A percentile compares a stretch with the other conserved stretches of the same genome.
phyloP scores from a whole-genome alignment of 2,329 filamentous ascomycete genomes.

The Calonectria honghensis region DNA sequence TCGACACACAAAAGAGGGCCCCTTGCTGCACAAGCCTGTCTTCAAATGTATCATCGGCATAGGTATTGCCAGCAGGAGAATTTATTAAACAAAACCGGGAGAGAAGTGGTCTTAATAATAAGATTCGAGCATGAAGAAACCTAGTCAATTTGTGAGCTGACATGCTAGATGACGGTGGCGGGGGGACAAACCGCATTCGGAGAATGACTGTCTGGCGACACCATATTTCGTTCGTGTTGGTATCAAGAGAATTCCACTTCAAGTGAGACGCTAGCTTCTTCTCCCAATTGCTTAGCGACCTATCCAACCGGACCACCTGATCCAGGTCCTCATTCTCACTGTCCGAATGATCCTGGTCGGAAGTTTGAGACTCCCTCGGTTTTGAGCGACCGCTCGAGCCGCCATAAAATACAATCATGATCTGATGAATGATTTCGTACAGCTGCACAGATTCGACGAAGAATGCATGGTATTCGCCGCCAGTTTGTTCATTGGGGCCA shows the following conservation, averaged over 20 bases:
- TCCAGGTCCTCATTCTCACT: constrained; percentile 55
- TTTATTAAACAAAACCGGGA: constrained; percentile 58
- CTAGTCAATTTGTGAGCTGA: constrained; percentile 39
- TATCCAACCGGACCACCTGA: constrained; percentile 58
- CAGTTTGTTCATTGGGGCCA: neutral
- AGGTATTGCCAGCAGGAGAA: constrained; percentile 29
- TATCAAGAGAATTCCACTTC: constrained; percentile 43
- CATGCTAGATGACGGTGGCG: neutral
- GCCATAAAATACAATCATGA: constrained; percentile 56
- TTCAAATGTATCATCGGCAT: constrained; percentile 48
- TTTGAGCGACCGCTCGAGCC: constrained; percentile 34
- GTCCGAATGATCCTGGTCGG: constrained; percentile 26
- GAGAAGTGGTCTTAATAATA: constrained; percentile 59
- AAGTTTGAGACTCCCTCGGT: constrained; percentile 30
- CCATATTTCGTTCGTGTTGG: constrained; percentile 51
- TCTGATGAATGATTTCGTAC: constrained; percentile 62
- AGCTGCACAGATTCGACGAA: constrained; percentile 61
- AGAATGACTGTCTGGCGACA: constrained; percentile 59
- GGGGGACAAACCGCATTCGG: constrained; percentile 55
- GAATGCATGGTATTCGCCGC: constrained; percentile 52
- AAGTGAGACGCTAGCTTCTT: constrained; percentile 54
- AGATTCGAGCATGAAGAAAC: constrained; percentile 59
- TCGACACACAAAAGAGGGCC: constrained; percentile 59
- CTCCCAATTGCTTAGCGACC: constrained; percentile 58
- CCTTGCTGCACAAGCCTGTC: constrained; percentile 58